Percentiles rank a stretch among this genome's conserved stretches.
Conservation (phyloP, 2,329 filamentous ascomycete genomes). For the Aureobasidium sp. region DNA sequence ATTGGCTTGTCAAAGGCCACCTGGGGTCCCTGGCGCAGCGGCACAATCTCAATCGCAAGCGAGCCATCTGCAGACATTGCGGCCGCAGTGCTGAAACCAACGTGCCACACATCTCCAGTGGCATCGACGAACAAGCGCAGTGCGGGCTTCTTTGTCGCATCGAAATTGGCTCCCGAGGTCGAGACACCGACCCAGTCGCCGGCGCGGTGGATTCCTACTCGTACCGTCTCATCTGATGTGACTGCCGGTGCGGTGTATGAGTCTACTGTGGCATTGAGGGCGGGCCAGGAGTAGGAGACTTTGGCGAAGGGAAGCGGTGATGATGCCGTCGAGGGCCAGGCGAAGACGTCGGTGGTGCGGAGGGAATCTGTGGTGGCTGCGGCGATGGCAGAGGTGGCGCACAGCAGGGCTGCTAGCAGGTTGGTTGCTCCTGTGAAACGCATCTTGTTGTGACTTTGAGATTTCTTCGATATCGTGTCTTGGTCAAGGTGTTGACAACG, state of each 20-base stretch:
- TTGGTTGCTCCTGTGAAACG: not conserved
- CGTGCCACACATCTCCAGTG: slow-evolving; percentile 35
- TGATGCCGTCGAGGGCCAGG: slow-evolving; percentile 27
- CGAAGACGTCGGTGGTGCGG: slow-evolving; percentile 23
- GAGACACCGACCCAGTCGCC: slow-evolving; percentile 36
- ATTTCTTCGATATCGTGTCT: not conserved
- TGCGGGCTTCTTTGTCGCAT: slow-evolving; percentile 33
- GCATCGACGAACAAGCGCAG: slow-evolving; percentile 36
- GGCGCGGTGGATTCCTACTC: slow-evolving; percentile 35
- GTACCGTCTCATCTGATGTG: slow-evolving; percentile 32
- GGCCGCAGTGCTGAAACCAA: slow-evolving; percentile 33
- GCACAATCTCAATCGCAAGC: slow-evolving; percentile 35
- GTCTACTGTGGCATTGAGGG: slow-evolving; percentile 31
- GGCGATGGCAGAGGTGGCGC: slow-evolving; percentile 21
- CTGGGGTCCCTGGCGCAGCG: slow-evolving; percentile 30
- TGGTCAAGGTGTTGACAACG: not conserved
- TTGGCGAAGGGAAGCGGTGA: slow-evolving; percentile 34
- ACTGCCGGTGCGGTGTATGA: slow-evolving; percentile 29
- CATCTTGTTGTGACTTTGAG: slow-evolving; percentile 6
- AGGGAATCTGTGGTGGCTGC: slow-evolving; percentile 21
- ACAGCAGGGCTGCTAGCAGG: slow-evolving; percentile 6
- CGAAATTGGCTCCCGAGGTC: slow-evolving; percentile 36
- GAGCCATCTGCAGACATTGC: slow-evolving; percentile 12
- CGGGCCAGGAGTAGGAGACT: slow-evolving; percentile 33
- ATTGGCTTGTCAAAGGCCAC: slow-evolving; percentile 45